Evolutionary conservation across 2,329 filamentous ascomycete genomes (phyloP), one percentile per base, ranked within the genome.

Genomic region (Ophiognomonia clavigignenti-juglandacearum): DNA sequence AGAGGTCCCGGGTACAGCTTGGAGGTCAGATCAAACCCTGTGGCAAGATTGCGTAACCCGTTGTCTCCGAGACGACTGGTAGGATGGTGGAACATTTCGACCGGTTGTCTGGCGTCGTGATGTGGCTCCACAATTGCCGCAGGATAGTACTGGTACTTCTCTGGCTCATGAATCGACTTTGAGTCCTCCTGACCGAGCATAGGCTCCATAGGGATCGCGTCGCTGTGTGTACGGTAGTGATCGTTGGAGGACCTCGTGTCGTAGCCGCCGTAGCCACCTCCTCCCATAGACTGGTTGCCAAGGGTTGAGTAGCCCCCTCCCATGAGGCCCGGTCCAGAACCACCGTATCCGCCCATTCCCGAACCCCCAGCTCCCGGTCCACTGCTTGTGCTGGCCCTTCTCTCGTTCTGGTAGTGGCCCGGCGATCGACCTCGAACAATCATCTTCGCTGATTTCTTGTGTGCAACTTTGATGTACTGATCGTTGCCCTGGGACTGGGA

Each of bases 361-460:
- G 82, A 79, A 31, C 81, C 79, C 1, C 83, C 82, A 13, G 86
- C 85, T 47, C 75, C 75, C 2, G 76, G 73, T 1, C 86, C 84
- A 58, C 85, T 88, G 57, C 83, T 80, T 3, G 82, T 75, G 61
- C 83, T 88, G 43, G 81, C 76, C 45, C 83, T 77, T 53, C 84
- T 72, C 54, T 85, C 82, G 37, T 84, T 80, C 59, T 86, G 83
- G 64, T 90, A 90, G 59, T 90, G 88, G 2, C 87, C 88, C 0
- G 88, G 88, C 7, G 86, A 91, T 22, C 88, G 80, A 6, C 88
- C 88, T 19, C 88, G 84, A n/a, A 93, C 88, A 56, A 95, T 89
- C 76, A 93, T 88, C 61, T 85, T 86, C 50, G 85, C 82, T 6
- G 87, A 92, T 58, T 86, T 82, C 39, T 78, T 77, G 48, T 80